A percentile compares a stretch with the other conserved stretches of the same genome.
Evolutionary conservation across 129 eudicot genomes (phyloP).

Genomic region (Helichrysum umbraculigerum): DNA sequence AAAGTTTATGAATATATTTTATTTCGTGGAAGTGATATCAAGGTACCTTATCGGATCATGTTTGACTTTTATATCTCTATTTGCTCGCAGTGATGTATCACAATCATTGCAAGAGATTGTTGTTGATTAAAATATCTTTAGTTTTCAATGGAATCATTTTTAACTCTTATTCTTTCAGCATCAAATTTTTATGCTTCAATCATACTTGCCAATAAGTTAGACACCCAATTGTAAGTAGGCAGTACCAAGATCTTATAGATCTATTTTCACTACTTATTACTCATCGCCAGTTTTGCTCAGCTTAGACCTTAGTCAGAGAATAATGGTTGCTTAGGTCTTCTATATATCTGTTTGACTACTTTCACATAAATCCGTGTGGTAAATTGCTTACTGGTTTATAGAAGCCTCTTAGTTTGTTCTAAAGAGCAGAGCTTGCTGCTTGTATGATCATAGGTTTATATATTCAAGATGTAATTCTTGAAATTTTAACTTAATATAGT

Average conservation of each 20-base stretch:
- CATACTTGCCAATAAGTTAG: neutral
- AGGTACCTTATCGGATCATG: slow-evolving; percentile 44
- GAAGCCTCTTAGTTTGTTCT: neutral
- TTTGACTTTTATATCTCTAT: slow-evolving; percentile 10
- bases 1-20: slow-evolving; percentile 86
- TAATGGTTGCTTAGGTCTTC: no score
- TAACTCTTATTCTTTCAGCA: neutral
- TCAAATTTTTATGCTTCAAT: neutral
- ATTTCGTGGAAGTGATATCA: slow-evolving; percentile 92
- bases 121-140: neutral
- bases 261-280: neutral
- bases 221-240: neutral
- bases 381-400: neutral
- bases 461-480: no score
- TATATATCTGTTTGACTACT: neutral
- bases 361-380: neutral
- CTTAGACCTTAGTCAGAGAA: no score
- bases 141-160: neutral
- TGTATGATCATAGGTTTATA: neutral
- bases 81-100: neutral
- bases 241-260: neutral
- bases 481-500: neutral
- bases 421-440: neutral
- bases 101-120: neutral
- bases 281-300: no score